A percentile compares a stretch with the other conserved stretches of the same genome.
Conservation (phyloP, 164 flowering plant genomes). For the Taxillus chinensis region DNA sequence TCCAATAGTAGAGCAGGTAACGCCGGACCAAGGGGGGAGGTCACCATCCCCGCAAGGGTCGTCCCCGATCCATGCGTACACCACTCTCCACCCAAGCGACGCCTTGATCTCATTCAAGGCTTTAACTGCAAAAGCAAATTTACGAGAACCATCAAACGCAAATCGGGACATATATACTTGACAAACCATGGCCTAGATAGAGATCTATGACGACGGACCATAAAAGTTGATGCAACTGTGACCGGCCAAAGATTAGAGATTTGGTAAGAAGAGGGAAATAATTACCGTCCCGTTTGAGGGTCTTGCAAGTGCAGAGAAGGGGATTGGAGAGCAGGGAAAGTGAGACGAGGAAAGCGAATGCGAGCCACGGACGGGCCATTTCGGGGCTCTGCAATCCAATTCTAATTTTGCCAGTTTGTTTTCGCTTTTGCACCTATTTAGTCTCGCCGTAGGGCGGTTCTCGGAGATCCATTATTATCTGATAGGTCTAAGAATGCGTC, state of each 20-base stretch:
- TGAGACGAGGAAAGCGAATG: conserved; percentile 17
- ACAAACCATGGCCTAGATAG: not conserved
- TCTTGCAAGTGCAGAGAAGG: conserved; percentile 56
- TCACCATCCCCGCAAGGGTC: conserved; percentile 99
- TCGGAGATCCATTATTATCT: too few relatives aligned
- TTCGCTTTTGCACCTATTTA: too few relatives aligned
- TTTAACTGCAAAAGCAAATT: conserved; percentile 40
- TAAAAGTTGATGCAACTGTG: not conserved
- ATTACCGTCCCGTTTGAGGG: conserved; percentile 74
- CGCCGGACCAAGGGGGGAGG: conserved; percentile 90
- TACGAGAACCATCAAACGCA: not conserved
- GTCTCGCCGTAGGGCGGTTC: too few relatives aligned
- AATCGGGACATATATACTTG: not conserved
- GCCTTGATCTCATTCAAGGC: conserved; percentile 92
- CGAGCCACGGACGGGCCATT: conserved; percentile 12
- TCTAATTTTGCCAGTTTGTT: too few relatives aligned
- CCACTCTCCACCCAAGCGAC: conserved; percentile 95
- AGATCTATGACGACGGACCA: not conserved
- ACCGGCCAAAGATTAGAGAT: not conserved
- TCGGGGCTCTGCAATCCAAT: not conserved
- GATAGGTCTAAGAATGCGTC: too few relatives aligned
- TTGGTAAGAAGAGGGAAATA: not conserved
- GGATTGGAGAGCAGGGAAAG: conserved; percentile 20
- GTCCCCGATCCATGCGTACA: conserved; percentile 95
- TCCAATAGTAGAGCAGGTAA: conserved; percentile 73